Evolutionary conservation across 306 rosid species (phyloP).

Genomic region (Chamaecrista fasciculata): DNA sequence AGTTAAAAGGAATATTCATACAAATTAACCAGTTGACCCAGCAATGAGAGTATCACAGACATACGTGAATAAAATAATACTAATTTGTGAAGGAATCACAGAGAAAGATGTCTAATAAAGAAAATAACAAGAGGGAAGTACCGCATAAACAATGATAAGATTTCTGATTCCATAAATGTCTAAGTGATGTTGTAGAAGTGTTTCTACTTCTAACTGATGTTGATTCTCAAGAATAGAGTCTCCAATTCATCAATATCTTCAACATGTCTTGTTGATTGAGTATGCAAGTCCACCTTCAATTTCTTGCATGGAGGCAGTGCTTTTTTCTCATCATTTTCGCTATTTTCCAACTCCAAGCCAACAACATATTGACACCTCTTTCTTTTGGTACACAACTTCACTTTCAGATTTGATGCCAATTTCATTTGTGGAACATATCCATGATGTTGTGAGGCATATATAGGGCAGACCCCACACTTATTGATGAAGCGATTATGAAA

Average conservation of each 20-base stretch:
- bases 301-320: not conserved
- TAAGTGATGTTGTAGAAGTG: not conserved
- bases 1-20: too few species aligned
- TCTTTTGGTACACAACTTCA: not conserved
- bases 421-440: not conserved
- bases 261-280: not conserved
- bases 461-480: not conserved
- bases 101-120: not conserved
- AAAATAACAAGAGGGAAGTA: not conserved
- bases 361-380: not conserved
- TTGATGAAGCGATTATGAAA: not conserved
- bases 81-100: not conserved
- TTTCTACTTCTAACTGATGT: not conserved
- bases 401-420: not conserved
- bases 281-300: not conserved
- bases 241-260: not conserved
- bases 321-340: not conserved
- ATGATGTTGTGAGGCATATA: conserved; percentile 4
- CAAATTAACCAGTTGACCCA: too few species aligned
- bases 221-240: not conserved
- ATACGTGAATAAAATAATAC: too few species aligned
- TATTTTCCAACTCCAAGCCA: not conserved
- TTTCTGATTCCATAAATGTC: not conserved
- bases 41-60: too few species aligned
- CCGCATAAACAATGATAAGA: not conserved